Evolutionary conservation across 805 yeast species (phyloP).

Genomic region (Monosporozyma yasuniensis): DNA sequence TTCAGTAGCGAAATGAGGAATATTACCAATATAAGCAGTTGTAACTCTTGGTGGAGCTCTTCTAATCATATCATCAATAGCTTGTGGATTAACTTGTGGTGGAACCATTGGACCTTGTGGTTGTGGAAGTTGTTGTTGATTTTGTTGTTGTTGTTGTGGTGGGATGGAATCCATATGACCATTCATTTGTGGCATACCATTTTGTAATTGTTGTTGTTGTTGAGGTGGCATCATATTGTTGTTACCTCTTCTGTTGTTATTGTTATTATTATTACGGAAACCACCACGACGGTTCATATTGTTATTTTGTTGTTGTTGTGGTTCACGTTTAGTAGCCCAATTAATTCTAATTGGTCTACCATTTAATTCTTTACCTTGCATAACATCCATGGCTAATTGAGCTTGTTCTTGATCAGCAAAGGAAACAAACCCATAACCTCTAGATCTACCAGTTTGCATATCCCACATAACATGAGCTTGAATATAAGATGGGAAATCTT

Average conservation of each 20-base stretch:
- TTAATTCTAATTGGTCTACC: slow-evolving; percentile 76
- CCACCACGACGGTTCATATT: slow-evolving; percentile 18
- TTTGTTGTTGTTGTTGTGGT: slow-evolving; percentile 2
- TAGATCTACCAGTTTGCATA: slow-evolving; percentile 83
- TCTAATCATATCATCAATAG: slow-evolving; percentile 61
- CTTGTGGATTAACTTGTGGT: slow-evolving; percentile 39
- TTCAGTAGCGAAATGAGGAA: slow-evolving; percentile 69
- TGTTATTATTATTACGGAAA: slow-evolving; percentile 17
- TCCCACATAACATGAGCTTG: slow-evolving; percentile 98
- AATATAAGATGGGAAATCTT: slow-evolving; percentile 47
- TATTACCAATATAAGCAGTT: slow-evolving; percentile 80
- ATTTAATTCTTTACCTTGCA: slow-evolving; percentile 64
- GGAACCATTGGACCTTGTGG: slow-evolving; percentile 20
- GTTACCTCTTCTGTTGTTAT: slow-evolving; percentile 9
- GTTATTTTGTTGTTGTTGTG: slow-evolving; percentile 20
- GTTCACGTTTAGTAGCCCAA: slow-evolving; percentile 76
- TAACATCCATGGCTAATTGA: slow-evolving; percentile 56
- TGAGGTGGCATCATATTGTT: slow-evolving; percentile 15
- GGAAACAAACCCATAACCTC: slow-evolving; percentile 88
- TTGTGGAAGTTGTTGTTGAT: slow-evolving; percentile 4
- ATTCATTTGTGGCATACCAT: neutral
- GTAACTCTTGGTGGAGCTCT: slow-evolving; percentile 62
- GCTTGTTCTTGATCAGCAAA: slow-evolving; percentile 63
- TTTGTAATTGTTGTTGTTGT: slow-evolving; percentile 11
- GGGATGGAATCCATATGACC: slow-evolving; percentile 1